Base-by-base conservation (phyloP, 1,284 basidiomycete species). In the Ustilago loliicola region DNA sequence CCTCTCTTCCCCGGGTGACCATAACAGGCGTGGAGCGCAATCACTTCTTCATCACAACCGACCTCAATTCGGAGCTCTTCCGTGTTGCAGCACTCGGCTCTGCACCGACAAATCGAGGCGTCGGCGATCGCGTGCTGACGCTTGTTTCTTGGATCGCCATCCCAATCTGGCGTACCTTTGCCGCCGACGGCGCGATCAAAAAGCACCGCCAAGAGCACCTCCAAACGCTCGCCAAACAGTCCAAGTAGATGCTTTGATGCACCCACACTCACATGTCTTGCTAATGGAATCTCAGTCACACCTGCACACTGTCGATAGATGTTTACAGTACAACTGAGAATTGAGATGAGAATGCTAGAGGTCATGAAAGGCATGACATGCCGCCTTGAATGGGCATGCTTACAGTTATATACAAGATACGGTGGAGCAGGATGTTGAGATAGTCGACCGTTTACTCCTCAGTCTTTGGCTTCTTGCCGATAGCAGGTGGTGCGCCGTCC, bases 21-120 rank as follows among this genome's bases (percentile, higher is more conserved):
- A 13, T 19, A 23, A 42, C 58, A 61, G 80, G 82, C 36, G 62
- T 86, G 3, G 71, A 82, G 52, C 29, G 38, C 10, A 65, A 68
- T 17, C 69, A 80, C 40, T 86, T 82, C 55, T 75, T 77, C 71
- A 85, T 86, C 55, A 85, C 83, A 21, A 79, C 83, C 32, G 83
- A 85, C 42, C 71, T 83, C 64, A 75, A 72, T 29, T 71, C 81
- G 19, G 75, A 78, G 36, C 66, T 84, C 15, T 83, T 86, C 66
- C 78, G 83, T 3, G 74, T 72, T 19, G 63, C 80, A 19, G 75
- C 80, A 3, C 72, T 73, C 7, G 83, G 83, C n/a, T 61, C 69
- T 2, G 76, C 74, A 2, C 84, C 84, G 1, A 80, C 80, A 8
- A 81, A 83, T 52, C 54, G 63, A 17, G 66, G 71, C 8, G 19